Conservation (phyloP, 192 early-diverging fungal genomes). For the Coemansia sp. region DNA sequence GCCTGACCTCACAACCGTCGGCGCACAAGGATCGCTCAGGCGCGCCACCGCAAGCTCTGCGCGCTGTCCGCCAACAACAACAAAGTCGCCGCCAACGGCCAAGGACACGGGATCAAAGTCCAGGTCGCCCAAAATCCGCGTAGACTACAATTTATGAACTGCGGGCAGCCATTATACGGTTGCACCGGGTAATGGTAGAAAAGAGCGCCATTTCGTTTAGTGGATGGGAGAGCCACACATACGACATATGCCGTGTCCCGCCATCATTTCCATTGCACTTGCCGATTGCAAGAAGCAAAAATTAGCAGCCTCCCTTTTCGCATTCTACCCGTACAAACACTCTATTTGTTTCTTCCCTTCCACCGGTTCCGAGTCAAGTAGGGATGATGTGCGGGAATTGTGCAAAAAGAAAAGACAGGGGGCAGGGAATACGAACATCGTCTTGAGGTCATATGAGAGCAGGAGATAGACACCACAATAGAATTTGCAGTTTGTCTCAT, state of each 20-base stretch:
- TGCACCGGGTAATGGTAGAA: background rate
- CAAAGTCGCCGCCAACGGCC: constrained; percentile 73
- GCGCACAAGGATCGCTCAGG: constrained; percentile 33
- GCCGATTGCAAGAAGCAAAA: constrained; percentile 4
- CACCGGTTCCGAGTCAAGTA: background rate
- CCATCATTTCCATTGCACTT: background rate
- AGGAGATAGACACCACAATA: no score
- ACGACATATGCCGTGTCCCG: background rate
- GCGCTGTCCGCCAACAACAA: constrained; percentile 90
- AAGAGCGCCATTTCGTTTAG: constrained; percentile 11
- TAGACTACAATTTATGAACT: constrained; percentile 31
- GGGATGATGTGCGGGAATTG: background rate
- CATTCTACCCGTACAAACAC: background rate
- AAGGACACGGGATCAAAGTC: constrained; percentile 77
- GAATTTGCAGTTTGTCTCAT: no score
- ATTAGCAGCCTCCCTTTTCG: background rate
- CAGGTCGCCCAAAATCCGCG: constrained; percentile 69
- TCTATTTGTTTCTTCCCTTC: background rate
- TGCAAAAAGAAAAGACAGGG: background rate
- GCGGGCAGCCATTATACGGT: background rate
- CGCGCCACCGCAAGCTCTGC: constrained; percentile 75
- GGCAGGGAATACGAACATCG: background rate
- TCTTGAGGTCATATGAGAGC: constrained; percentile 1
- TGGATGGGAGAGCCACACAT: constrained; percentile 3
- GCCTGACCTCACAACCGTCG: constrained; percentile 33